phyloP scores from a whole-genome alignment of 768 basidiomycete species.

The Phanerochaete carnosa region DNA sequence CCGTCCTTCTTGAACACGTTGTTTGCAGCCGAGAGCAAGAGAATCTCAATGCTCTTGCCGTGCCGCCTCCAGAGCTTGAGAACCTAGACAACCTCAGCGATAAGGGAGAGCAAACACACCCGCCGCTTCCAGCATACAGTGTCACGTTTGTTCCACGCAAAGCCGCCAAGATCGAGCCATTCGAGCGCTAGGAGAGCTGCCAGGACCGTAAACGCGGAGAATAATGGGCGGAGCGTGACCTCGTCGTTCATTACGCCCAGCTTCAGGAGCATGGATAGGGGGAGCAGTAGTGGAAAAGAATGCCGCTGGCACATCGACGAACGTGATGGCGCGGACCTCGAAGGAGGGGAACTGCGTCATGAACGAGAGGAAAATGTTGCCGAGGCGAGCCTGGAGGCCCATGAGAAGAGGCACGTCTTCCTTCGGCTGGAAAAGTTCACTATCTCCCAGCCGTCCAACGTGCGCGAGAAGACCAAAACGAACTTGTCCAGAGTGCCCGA shows the following conservation, averaged over 20 bases:
- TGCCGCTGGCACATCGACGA: not conserved
- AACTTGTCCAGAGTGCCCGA: slow-evolving; percentile 29
- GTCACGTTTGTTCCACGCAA: not conserved
- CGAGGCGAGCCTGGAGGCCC: not conserved
- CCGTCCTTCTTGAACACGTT: not conserved
- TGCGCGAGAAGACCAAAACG: too few species aligned
- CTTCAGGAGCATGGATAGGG: too few species aligned
- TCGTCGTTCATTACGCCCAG: not conserved
- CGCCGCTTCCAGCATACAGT: not conserved
- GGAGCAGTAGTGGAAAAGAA: not conserved
- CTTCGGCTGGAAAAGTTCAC: not conserved
- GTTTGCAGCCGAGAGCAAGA: not conserved
- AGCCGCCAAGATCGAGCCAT: not conserved
- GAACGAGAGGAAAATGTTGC: too few species aligned
- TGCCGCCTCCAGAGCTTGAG: not conserved
- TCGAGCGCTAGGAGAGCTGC: not conserved
- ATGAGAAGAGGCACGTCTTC: not conserved
- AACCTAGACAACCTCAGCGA: not conserved
- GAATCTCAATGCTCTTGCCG: not conserved
- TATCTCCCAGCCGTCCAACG: too few species aligned
- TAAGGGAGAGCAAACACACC: not conserved
- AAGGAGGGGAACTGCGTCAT: not conserved
- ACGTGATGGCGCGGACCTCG: not conserved
- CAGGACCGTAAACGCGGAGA: not conserved
- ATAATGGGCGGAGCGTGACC: not conserved